Evolutionary conservation across 140 eudicot genomes (phyloP), one percentile per base, ranked within the genome.

Genomic region (Flaveria floridana): DNA sequence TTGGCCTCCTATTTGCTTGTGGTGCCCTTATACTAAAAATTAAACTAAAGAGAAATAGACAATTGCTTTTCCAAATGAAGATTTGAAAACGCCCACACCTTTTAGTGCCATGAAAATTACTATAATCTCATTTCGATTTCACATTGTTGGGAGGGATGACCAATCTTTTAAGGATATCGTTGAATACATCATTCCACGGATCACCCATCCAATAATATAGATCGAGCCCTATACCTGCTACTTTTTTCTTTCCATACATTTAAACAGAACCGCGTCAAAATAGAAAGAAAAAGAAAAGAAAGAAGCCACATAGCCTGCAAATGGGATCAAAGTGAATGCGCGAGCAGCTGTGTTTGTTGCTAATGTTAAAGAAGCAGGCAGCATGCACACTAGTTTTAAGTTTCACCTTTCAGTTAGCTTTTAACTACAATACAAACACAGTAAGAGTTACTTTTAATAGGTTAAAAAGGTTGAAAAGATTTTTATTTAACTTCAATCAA

Each of bases 351-450:
- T 1, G 61, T 6, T 13, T 47, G 64, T 64, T 47, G 64, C 64
- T 75, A 9, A 28, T 10, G 56, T 47, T 48, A 64, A 26, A 25
- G 42, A n/a, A 75, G 65, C 79, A 75, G 41, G 9, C 56, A 71
- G 34, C 34, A 28, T 28, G 34, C 34, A 28, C 34, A 41, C 51
- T 11, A 34, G 11, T 70, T 51, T 50, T 34, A 3, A 53, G 8
- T 72, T 72, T 39, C 7, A 72, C 25, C 18, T 25, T 61, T 63
- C 18, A 52, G 39, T 64, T 61, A 6, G 55, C 11, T 46, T 59
- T 66, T 79, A 46, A 65, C 71, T 25, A 42, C 3, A 25, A 21
- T 41, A 10, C 48, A 7, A 64, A n/a, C 14, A 7, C 28, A 21
- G 2, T 62, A 61, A 1, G 20, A 37, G 26, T 12, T 53, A 23